Evolutionary conservation across 768 basidiomycete genomes (phyloP), one percentile per base, ranked within the genome.

Genomic region (Agaricus sinodeliciosus): DNA sequence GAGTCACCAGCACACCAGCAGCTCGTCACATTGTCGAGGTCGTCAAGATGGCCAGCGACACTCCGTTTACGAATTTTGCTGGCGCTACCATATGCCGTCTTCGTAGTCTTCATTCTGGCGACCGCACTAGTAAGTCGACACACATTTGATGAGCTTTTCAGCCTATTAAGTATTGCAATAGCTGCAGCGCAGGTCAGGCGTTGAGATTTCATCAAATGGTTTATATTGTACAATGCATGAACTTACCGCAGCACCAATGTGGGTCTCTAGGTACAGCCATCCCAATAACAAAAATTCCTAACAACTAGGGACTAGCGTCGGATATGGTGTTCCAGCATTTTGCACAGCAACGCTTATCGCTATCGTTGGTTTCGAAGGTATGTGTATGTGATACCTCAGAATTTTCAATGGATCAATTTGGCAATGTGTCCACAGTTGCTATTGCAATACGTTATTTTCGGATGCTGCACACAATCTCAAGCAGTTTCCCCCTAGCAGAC

Each of bases 341-440:
- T 80, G 76, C 51, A 65, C 71, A 43, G 59, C 65, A 35, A 55
- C 75, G 3, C 58, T 78, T 51, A 47, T 62, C 19, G 48, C 75
- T 35, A 71, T 79, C 19, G 56, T 77, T 22, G 50, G 62, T 43
- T 68, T 83, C 36, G 78, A 81, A 69, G 62, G 81, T 81, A 51
- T 31, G 54, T 43, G 27, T 39, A 39, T 44, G 15, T 39, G 25
- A 7, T 43, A 28, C 35, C 31, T 7, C 35, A 19, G 15, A 4
- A 18, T 36, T 12, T n/a, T 15, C 3, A 13, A 35, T 7, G 15
- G 42, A 19, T 31, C 15, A 13, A 9, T 31, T 26, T 19, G 31
- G 26, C 22, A 12, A 4, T 22, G 13, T n/a, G 18, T 37, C 13
- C 40, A 9, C 55, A 82, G 80, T 66, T 48, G 64, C 68, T n/a